phyloP scores from a whole-genome alignment of 225 moss, liverwort and hornwort genomes.

The Asterella californica region DNA sequence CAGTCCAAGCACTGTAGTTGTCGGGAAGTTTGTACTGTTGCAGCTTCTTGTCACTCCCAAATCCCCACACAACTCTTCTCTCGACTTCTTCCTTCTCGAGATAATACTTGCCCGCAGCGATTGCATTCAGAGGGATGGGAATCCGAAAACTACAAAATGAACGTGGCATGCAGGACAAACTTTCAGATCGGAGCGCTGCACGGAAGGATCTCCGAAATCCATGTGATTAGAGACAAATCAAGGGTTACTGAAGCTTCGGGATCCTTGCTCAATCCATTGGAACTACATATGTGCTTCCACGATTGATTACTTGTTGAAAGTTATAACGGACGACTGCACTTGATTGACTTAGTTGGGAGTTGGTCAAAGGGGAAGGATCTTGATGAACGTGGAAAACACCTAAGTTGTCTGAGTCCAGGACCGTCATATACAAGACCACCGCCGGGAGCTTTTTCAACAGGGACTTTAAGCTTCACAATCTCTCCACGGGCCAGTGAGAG shows the following conservation, averaged over 20 bases:
- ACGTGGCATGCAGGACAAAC: neutral
- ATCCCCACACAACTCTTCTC: constrained; percentile 68
- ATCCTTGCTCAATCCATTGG: too few species aligned
- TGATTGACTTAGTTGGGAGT: neutral
- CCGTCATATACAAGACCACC: constrained; percentile 49
- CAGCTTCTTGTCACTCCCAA: constrained; percentile 67
- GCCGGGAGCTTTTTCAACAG: constrained; percentile 36
- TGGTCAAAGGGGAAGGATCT: neutral
- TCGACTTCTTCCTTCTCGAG: constrained; percentile 72
- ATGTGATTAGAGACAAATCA: neutral
- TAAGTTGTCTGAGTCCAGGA: constrained; percentile 51
- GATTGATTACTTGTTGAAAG: neutral
- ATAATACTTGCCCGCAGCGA: constrained; percentile 55
- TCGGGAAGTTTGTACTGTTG: constrained; percentile 74
- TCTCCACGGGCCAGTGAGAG: constrained; percentile 66
- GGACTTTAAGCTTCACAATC: constrained; percentile 69
- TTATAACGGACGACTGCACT: neutral
- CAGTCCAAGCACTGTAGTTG: constrained; percentile 64
- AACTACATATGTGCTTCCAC: too few species aligned
- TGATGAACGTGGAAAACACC: constrained; percentile 30
- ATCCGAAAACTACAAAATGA: constrained; percentile 55
- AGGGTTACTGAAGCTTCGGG: neutral
- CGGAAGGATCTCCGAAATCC: neutral
- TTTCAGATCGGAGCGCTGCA: neutral
- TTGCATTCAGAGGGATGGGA: constrained; percentile 46